Evolutionary conservation across 306 rosid genomes (phyloP).

Genomic region (Rosa lucieae): DNA sequence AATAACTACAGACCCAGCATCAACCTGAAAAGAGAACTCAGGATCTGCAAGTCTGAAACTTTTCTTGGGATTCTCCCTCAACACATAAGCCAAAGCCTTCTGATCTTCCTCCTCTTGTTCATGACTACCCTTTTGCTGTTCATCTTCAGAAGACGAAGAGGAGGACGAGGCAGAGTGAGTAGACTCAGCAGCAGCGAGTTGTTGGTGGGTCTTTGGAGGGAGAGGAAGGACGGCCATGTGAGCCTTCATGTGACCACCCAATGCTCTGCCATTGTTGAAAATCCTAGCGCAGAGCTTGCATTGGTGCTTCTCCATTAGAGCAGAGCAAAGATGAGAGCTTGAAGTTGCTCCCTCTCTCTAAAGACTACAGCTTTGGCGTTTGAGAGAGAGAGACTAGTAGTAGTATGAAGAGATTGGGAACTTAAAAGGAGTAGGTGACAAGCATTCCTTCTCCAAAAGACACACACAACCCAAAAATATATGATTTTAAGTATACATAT

Average conservation of each 20-base stretch:
- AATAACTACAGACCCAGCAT: constrained; percentile 45
- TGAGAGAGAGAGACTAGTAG: constrained; percentile 1
- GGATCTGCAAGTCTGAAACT: constrained; percentile 63
- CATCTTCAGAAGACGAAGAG: constrained; percentile 29
- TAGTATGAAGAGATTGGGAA: constrained; percentile 34
- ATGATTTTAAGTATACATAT: background rate
- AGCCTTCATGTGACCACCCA: constrained; percentile 93
- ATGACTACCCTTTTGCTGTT: constrained; percentile 25
- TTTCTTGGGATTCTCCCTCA: constrained; percentile 74
- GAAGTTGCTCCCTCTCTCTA: constrained; percentile 5
- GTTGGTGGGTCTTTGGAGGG: constrained; percentile 43
- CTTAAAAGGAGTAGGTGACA: constrained; percentile 86
- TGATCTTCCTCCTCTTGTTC: constrained; percentile 37
- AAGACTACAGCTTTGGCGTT: constrained; percentile 11
- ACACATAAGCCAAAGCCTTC: constrained; percentile 37
- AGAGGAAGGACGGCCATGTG: constrained; percentile 68
- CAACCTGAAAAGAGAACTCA: constrained; percentile 44
- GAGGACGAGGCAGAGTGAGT: constrained; percentile 24
- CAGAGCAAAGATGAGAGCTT: constrained; percentile 28
- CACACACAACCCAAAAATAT: constrained; percentile 52
- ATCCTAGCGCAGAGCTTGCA: constrained; percentile 73
- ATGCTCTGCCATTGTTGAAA: constrained; percentile 72
- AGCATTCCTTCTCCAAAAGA: constrained; percentile 92
- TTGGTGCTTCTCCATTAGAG: constrained; percentile 69
- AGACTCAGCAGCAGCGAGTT: constrained; percentile 9